Conservation (phyloP, 2,329 filamentous ascomycete species). For the Lecanosticta acicola region DNA sequence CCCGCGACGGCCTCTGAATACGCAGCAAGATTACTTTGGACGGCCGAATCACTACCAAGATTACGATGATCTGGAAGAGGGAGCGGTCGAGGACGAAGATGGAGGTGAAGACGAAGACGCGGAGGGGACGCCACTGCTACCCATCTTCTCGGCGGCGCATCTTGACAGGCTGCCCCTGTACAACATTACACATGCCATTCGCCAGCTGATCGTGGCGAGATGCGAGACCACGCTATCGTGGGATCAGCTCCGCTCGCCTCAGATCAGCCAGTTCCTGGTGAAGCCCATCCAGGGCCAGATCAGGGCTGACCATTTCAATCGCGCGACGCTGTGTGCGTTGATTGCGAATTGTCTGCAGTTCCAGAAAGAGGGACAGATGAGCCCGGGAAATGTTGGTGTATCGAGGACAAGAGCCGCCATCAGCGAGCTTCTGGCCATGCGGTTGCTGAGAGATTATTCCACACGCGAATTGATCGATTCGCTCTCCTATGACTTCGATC, state of each 20-base stretch:
- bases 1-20: conserved; percentile 13
- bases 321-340: conserved; percentile 80
- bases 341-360: conserved; percentile 95
- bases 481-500: conserved; percentile 90
- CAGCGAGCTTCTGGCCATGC: conserved; percentile 84
- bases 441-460: conserved; percentile 81
- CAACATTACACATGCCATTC: conserved; percentile 82
- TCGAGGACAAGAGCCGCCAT: conserved; percentile 80
- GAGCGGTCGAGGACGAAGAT: too few species aligned
- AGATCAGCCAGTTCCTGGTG: conserved; percentile 90
- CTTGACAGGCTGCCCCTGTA: conserved; percentile 84
- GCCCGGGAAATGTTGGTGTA: conserved; percentile 76
- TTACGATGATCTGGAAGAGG: conserved; percentile 19
- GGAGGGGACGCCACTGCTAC: conserved; percentile 54
- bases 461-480: conserved; percentile 90
- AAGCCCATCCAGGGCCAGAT: conserved; percentile 94
- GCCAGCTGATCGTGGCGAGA: conserved; percentile 72
- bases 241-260: conserved; percentile 93
- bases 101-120: conserved; percentile 40
- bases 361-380: conserved; percentile 74
- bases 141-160: conserved; percentile 74
- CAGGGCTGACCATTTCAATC: conserved; percentile 72
- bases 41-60: conserved; percentile 11
- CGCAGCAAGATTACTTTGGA: conserved; percentile 14
- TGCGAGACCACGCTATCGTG: conserved; percentile 90